Evolutionary conservation across 352 stramenopile species (phyloP), one percentile per base, ranked within the genome.

Genomic region (Pythium angustatum): DNA sequence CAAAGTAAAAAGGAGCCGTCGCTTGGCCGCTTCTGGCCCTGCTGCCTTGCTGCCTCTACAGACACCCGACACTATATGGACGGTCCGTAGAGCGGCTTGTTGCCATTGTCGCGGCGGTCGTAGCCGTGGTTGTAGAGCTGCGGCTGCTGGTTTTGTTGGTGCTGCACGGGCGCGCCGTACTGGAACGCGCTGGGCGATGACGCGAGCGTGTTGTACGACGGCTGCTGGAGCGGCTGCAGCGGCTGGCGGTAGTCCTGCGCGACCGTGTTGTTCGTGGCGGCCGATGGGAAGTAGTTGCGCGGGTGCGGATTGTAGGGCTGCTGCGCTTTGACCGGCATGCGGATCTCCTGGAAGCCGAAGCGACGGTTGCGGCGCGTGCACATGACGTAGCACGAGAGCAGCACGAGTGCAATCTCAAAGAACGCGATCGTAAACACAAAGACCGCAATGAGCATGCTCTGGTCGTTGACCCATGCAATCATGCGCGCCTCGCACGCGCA

Each of bases 361-460:
- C 81, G 83, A 28, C 83, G 78, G 63, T 76, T 55, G 43, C 83
- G 81, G 26, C 83, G 81, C 58, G 85, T 81, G 66, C 86, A 88
- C 66, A 94, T 90, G 47, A 94, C 77, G 71, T 94, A 94, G 72
- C 80, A 94, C 65, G 83, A 92, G 31, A 94, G 72, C 50, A 75
- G 60, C 58, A 94, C 85, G 15, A 94, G 70, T 68, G 83, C 78
- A 43, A 92, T 88, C 72, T 94, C 85, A 40, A 94, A 83, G 58
- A 83, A 76, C 51, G 88, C 85, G 53, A 94, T 88, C 43, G 81
- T 83, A 59, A 86, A 87, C 28, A 94, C 81, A 58, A 92, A 89
- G 15, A 91, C 83, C 1, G 81, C 78, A 40, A 93, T 84, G 30
- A 91, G 71, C 49, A 88, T 57, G 21, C 81, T 90, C 66, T 94